Base-by-base conservation (phyloP, 306 rosid genomes). In the Calophaca sinica region DNA sequence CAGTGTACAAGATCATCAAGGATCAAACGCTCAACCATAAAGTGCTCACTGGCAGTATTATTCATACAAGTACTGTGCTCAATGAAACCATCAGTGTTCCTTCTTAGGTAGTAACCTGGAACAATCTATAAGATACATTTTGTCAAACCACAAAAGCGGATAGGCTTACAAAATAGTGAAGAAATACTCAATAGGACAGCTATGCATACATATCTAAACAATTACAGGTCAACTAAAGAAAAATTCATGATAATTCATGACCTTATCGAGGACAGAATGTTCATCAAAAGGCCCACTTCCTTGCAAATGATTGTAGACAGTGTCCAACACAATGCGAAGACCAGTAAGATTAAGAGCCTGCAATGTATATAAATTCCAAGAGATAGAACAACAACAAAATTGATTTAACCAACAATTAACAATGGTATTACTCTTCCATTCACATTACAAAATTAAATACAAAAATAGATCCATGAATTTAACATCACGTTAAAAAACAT, bases 41-140 rank as follows among this genome's bases (percentile, higher is more conserved):
- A 86, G 84, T 91, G 94, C 89, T 94, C 97, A 77, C 98, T 87
- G 50, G 98, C 96, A 54, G 97, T 91, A 90, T 94, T 91, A 80
- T 94, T 94, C 59, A 88, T 80, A 75, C 98, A 94, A 50, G 98
- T 84, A 80, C 98, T 94, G 55, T 94, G 12, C 97, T 94, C 98
- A 68, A 94, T 76, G 74, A 82, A 86, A 66, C 98, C 98, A 82
- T 91, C 94, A n/a, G 79, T 54, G 71, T 91, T 90, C 81, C 91
- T 89, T 88, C 98, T 91, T 80, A 94, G 82, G 88, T 91, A 94
- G 80, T 94, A 94, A 64, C 98, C 98, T 63, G 98, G 98, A 81
- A 94, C 98, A 90, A 94, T 91, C 98, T 94, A 84, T 80, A 79
- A 66, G 65, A 79, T 29, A 59, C 39, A 42, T 64, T n/a, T 65